Evolutionary conservation across 2,329 filamentous ascomycete species (phyloP), one percentile per base, ranked within the genome.

Genomic region (Beauveria bassiana): DNA sequence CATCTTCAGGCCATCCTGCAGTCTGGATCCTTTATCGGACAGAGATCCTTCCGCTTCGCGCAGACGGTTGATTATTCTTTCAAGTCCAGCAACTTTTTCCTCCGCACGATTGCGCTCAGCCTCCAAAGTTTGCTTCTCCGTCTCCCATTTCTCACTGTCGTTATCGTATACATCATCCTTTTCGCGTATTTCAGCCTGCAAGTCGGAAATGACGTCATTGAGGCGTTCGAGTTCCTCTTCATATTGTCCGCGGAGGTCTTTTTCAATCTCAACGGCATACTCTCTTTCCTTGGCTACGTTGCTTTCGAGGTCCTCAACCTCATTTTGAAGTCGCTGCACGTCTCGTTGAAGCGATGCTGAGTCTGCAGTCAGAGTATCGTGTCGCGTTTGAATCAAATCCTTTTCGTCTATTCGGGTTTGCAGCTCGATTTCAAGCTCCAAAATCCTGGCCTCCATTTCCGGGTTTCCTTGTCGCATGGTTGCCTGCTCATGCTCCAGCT

Each of bases 141-240:
- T 83, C 59, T 89, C 86, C 88, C 88, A 91, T 67, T 86, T 85
- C 65, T 91, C 88, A 70, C 82, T 84, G 68, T 90, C 86, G 62
- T 87, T 84, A 62, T 87, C 86, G 73, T 88, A 87, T 43, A 88
- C 78, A 53, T 86, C 87, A 67, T 90, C 86, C 65, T 86, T 89
- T 66, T 89, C 85, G 65, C 85, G 82, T 38, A 89, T 79, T 65
- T 88, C 83, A 22, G 85, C 81, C 62, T 87, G 84, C 5, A 89
- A 76, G 59, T 81, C 78, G 58, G 82, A 85, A 24, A 87, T 85
- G 72, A 89, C 81, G 64, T 80, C 76, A 64, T 80, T 80, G 18
- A 85, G 73, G 40, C 78, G 76, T 61, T 81, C 78, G 26, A 83
- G 75, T 64, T 82, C 78, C 40, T 74, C 74, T 43, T 71, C 70